A percentile compares a stretch with the other conserved stretches of the same genome.
phyloP scores from a whole-genome alignment of 1,284 basidiomycete genomes.

The Tetrapyrgos nigripes region DNA sequence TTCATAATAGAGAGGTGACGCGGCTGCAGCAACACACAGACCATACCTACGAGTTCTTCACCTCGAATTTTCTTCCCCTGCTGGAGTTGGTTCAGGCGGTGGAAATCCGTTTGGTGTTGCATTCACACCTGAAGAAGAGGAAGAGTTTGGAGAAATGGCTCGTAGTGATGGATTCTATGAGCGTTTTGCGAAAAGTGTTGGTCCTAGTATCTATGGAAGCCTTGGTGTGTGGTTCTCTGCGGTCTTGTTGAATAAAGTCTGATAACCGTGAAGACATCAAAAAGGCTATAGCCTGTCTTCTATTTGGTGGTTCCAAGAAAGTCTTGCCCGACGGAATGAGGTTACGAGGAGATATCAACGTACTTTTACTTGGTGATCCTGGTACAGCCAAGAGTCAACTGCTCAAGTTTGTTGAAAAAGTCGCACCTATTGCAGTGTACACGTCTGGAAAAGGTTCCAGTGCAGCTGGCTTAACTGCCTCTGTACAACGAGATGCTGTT shows the following conservation, averaged over 20 bases:
- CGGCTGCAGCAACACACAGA: constrained; percentile 87
- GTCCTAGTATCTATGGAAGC: constrained; percentile 97
- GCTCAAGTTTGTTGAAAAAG: constrained; percentile 99
- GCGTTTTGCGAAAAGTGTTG: constrained; percentile 93
- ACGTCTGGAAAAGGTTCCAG: constrained; percentile 98
- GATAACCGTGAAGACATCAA: constrained; percentile 82
- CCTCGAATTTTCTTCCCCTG: constrained; percentile 85
- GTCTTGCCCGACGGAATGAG: constrained; percentile 98
- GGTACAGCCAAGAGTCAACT: constrained; percentile 98
- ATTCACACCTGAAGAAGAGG: constrained; percentile 96
- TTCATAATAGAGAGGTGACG: constrained; percentile 67
- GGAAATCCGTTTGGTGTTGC: constrained; percentile 83
- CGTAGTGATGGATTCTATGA: constrained; percentile 93
- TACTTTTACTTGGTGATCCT: constrained; percentile 94
- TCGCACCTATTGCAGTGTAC: constrained; percentile 97
- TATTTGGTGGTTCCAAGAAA: constrained; percentile 99
- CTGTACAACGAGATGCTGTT: constrained; percentile 92
- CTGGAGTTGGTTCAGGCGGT: constrained; percentile 67
- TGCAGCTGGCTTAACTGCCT: constrained; percentile 97
- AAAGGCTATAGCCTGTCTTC: constrained; percentile 93
- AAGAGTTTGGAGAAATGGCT: constrained; percentile 92
- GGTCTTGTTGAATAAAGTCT: neutral
- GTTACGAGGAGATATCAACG: constrained; percentile 97
- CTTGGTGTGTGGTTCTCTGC: constrained; percentile 62
- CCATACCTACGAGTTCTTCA: constrained; percentile 96